A percentile compares a stretch with the other conserved stretches of the same genome.
Evolutionary conservation across 352 stramenopile genomes (phyloP).

Genomic region (Phytophthora pistaciae): DNA sequence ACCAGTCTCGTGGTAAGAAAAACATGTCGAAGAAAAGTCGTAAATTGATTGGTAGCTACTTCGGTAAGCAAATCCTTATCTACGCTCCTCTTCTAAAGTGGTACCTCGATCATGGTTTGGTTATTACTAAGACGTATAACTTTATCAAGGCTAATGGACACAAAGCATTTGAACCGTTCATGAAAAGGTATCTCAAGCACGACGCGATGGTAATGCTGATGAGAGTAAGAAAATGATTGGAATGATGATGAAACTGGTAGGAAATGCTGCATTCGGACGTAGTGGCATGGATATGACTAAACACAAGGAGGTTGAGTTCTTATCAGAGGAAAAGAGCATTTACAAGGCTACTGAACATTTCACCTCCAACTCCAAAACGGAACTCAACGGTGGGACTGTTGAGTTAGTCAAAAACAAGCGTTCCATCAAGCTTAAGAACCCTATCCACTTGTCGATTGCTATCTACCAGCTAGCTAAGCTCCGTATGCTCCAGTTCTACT

Average conservation of each 20-base stretch:
- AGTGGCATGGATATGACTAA: constrained; percentile 16
- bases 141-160: constrained; percentile 33
- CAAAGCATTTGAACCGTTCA: constrained; percentile 31
- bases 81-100: constrained; percentile 47
- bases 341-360: constrained; percentile 10
- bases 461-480: constrained; percentile 16
- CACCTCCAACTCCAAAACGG: constrained; percentile 2
- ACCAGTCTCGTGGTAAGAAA: constrained; percentile 3
- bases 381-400: constrained; percentile 11
- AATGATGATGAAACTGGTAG: constrained; percentile 4
- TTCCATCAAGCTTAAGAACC: constrained; percentile 6
- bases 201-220: constrained; percentile 33
- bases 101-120: constrained; percentile 44
- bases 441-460: constrained; percentile 8
- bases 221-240: constrained; percentile 18
- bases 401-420: constrained; percentile 9
- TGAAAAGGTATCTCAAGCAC: constrained; percentile 36
- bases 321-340: constrained; percentile 1
- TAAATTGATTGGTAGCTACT: constrained; percentile 48
- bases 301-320: constrained; percentile 12
- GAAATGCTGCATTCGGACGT: constrained; percentile 15
- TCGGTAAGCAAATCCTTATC: constrained; percentile 46
- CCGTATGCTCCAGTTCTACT: constrained; percentile 23
- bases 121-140: constrained; percentile 34
- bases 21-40: not conserved